phyloP scores from a whole-genome alignment of 495 filamentous ascomycete species.

The Daldinia concentrica region DNA sequence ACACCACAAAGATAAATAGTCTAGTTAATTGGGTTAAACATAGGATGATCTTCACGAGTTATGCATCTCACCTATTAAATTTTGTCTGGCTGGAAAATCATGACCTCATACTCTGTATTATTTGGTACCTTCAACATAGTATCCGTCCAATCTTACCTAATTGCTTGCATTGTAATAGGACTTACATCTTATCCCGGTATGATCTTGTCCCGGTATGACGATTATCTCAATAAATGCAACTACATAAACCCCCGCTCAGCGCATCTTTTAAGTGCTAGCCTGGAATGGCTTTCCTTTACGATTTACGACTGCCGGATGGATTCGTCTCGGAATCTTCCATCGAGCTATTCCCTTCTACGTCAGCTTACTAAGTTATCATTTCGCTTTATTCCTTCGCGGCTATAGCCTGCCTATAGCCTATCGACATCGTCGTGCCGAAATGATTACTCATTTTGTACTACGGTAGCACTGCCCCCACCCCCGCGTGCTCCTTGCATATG shows the following conservation, averaged over 20 bases:
- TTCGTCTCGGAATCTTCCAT: not conserved
- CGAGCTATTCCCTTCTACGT: not conserved
- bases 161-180: not conserved
- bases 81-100: no score
- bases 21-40: not conserved
- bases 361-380: slow-evolving; percentile 4
- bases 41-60: not conserved
- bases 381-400: not conserved
- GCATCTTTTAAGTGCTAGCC: not conserved
- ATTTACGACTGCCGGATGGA: not conserved
- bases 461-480: not conserved
- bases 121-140: not conserved
- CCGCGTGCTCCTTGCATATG: not conserved
- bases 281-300: not conserved
- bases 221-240: not conserved
- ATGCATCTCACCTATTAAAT: not conserved
- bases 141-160: not conserved
- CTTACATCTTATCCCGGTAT: not conserved
- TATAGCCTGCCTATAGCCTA: not conserved
- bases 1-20: not conserved
- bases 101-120: no score
- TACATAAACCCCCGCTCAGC: not conserved
- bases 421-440: not conserved
- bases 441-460: not conserved
- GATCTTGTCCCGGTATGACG: not conserved